Evolutionary conservation across 176 grass and related monocot genomes (phyloP).

Genomic region (Bolboschoenus planiculmis): DNA sequence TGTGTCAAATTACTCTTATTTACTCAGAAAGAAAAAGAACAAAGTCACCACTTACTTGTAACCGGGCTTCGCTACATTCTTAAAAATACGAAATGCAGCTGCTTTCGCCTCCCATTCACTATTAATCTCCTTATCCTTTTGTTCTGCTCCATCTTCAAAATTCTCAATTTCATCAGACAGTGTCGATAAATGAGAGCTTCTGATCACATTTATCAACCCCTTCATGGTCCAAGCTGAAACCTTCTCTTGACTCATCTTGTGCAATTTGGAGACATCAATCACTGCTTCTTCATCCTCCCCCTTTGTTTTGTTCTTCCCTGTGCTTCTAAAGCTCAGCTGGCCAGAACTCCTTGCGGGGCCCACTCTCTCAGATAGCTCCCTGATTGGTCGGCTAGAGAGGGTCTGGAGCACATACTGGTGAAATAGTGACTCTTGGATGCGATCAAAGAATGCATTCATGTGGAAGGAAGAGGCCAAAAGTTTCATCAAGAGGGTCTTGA

Average conservation of each 20-base stretch:
- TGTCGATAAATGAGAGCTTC: constrained; percentile 63
- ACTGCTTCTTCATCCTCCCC: constrained; percentile 47
- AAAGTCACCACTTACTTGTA: constrained; percentile 37
- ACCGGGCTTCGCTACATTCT: constrained; percentile 68
- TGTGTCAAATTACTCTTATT: background rate
- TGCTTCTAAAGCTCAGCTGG: constrained; percentile 54
- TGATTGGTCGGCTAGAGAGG: constrained; percentile 60
- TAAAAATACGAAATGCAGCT: constrained; percentile 66
- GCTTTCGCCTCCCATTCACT: constrained; percentile 75
- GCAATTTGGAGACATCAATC: constrained; percentile 66
- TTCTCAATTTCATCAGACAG: constrained; percentile 77
- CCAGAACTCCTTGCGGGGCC: constrained; percentile 40
- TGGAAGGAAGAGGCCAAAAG: constrained; percentile 83
- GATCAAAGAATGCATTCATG: constrained; percentile 83
- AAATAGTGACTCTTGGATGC: constrained; percentile 89
- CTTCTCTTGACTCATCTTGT: constrained; percentile 78
- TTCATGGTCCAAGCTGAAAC: constrained; percentile 94
- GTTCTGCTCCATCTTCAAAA: constrained; percentile 59
- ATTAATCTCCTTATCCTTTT: constrained; percentile 77
- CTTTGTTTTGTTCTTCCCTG: constrained; percentile 35
- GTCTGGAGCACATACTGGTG: constrained; percentile 87
- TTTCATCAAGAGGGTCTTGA: constrained; percentile 90
- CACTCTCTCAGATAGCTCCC: constrained; percentile 76
- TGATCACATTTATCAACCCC: constrained; percentile 57
- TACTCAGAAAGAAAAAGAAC: background rate